Evolutionary conservation across 257 asterid species (phyloP), one percentile per base, ranked within the genome.

Genomic region (Plantago ovata): DNA sequence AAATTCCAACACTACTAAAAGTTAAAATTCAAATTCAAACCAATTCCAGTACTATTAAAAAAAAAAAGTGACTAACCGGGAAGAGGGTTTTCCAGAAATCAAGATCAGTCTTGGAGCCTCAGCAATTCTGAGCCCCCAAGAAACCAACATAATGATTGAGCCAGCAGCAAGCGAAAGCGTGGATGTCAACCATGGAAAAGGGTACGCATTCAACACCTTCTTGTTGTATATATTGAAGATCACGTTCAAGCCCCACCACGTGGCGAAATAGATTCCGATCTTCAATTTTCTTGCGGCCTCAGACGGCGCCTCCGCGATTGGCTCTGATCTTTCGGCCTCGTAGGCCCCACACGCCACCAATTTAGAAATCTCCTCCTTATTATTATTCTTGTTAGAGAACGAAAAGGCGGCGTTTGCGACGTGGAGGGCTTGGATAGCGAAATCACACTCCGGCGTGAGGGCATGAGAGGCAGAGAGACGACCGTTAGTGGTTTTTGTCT

Each of bases 1-100:
- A 62, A 61, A 68, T 15, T 39, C 3, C 40, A 40, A 3, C 12
- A 42, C 32, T 19, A 63, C 28, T n/a, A n/a, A n/a, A n/a, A 56
- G 51, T 10, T 9, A 15, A 36, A 66, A 79, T 24, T 24, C 2
- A 24, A 61, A 55, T 53, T 56, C 44, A 38, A 56, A 43, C 5
- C 10, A 9, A n/a, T n/a, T n/a, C n/a, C n/a, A n/a, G n/a, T n/a
- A n/a, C n/a, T n/a, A n/a, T n/a, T n/a, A n/a, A n/a, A n/a, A 38
- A 20, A 21, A 9, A 0, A n/a, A 54, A n/a, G 21, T 7, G 9
- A 41, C 85, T 69, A 39, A 93, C 99, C 64, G 99, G 99, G 22
- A 89, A 81, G n/a, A 93, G 96, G 43, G 91, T 72, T 45, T 86
- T 93, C 97, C 98, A 93, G 76, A 89, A 93, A n/a, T 92, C 96